A percentile compares a stretch with the other conserved stretches of the same genome.
Conservation (phyloP, 2,329 filamentous ascomycete genomes). For the Botrytis pseudocinerea region DNA sequence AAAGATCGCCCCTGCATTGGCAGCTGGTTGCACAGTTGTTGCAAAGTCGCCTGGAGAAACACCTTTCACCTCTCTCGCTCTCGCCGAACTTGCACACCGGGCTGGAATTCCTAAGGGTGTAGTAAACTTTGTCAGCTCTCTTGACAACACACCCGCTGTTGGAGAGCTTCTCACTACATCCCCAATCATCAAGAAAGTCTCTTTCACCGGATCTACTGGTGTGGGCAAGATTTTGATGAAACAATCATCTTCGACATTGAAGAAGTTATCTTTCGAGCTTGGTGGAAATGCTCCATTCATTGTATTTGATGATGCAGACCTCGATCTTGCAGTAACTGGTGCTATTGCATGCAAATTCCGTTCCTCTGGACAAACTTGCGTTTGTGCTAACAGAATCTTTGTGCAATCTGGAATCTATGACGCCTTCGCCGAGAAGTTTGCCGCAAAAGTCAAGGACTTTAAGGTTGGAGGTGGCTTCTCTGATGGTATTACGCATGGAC, state of each 20-base stretch:
- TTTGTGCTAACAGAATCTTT: slow-evolving; percentile 83
- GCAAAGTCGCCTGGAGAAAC: slow-evolving; percentile 91
- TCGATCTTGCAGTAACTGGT: slow-evolving; percentile 80
- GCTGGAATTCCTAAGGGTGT: slow-evolving; percentile 90
- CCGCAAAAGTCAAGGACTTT: slow-evolving; percentile 71
- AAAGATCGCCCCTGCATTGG: slow-evolving; percentile 73
- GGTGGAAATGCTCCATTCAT: slow-evolving; percentile 96
- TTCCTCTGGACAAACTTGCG: slow-evolving; percentile 92
- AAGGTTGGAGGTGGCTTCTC: slow-evolving; percentile 75
- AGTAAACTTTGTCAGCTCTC: slow-evolving; percentile 81
- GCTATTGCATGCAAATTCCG: slow-evolving; percentile 90
- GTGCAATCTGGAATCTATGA: slow-evolving; percentile 79
- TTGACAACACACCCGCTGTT: slow-evolving; percentile 76
- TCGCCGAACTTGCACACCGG: slow-evolving; percentile 81
- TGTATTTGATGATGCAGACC: slow-evolving; percentile 91
- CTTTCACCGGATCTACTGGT: slow-evolving; percentile 80
- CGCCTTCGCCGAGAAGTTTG: slow-evolving; percentile 66
- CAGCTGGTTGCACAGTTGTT: slow-evolving; percentile 93
- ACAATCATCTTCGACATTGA: slow-evolving; percentile 79
- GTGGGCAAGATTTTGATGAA: slow-evolving; percentile 81
- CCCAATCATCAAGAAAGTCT: slow-evolving; percentile 80
- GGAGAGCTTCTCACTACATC: slow-evolving; percentile 76
- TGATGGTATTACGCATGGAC: slow-evolving; percentile 72
- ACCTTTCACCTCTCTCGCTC: slow-evolving; percentile 82
- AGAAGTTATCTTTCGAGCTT: slow-evolving; percentile 82